phyloP scores from a whole-genome alignment of 495 filamentous ascomycete species.

The Xylaria grammica region DNA sequence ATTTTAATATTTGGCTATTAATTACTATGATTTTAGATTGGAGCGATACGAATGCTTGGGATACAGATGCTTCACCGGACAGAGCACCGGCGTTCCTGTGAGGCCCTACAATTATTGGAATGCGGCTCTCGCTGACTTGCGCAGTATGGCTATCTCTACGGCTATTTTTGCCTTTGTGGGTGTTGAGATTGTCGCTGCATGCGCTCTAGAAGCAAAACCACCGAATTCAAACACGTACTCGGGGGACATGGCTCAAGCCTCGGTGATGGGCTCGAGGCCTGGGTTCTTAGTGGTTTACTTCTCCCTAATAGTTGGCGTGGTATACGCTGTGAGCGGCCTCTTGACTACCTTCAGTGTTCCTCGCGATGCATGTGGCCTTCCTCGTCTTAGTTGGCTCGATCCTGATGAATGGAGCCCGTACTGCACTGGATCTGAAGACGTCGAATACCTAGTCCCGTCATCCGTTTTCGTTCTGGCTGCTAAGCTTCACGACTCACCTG shows the following conservation, averaged over 20 bases:
- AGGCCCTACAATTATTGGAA: too few relatives aligned
- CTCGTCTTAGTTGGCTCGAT: slow-evolving; percentile 24
- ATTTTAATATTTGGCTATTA: too few relatives aligned
- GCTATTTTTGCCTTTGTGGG: slow-evolving; percentile 52
- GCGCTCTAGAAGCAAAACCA: slow-evolving; percentile 46
- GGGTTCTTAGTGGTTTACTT: slow-evolving; percentile 29
- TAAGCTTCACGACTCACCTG: slow-evolving; percentile 21
- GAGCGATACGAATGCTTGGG: too few relatives aligned
- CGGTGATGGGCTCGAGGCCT: too few relatives aligned
- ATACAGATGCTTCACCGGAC: too few relatives aligned
- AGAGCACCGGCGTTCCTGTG: too few relatives aligned
- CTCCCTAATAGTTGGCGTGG: slow-evolving; percentile 37
- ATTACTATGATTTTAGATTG: too few relatives aligned
- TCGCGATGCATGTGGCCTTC: slow-evolving; percentile 24
- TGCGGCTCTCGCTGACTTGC: slow-evolving; percentile 13
- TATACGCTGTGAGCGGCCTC: slow-evolving; percentile 35
- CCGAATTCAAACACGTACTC: slow-evolving; percentile 14
- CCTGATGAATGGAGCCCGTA: too few relatives aligned
- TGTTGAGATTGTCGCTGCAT: slow-evolving; percentile 49
- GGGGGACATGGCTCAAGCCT: background rate
- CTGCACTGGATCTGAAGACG: background rate
- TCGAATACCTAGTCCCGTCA: too few relatives aligned
- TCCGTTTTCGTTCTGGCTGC: too few relatives aligned
- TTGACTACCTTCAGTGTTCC: slow-evolving; percentile 24
- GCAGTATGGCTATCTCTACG: slow-evolving; percentile 45